A percentile compares a stretch with the other conserved stretches of the same genome.
Conservation (phyloP, 208 protist genomes). For the Leishmania lainsoni region DNA sequence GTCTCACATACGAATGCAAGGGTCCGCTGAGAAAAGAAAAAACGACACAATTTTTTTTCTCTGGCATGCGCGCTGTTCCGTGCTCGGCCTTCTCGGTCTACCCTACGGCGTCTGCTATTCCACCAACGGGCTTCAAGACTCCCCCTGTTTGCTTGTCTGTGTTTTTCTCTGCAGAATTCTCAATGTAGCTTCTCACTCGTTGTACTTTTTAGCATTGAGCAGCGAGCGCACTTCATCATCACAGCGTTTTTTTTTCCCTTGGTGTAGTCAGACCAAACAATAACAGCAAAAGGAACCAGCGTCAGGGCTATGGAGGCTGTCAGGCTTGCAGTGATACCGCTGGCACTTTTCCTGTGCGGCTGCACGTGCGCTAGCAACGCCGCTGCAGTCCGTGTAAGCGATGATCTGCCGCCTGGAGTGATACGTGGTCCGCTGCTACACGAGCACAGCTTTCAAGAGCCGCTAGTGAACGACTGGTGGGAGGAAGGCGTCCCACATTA, state of each 20-base stretch:
- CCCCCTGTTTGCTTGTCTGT: neutral
- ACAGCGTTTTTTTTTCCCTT: neutral
- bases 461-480: constrained; percentile 88
- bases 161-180: neutral
- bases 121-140: neutral
- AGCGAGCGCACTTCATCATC: neutral
- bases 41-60: neutral
- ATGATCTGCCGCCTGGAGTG: constrained; percentile 52
- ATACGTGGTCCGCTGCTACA: constrained; percentile 68
- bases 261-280: neutral
- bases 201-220: neutral
- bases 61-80: neutral
- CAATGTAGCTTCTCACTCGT: neutral
- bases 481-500: constrained; percentile 86
- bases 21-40: neutral
- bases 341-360: constrained; percentile 10
- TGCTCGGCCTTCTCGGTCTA: neutral
- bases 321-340: neutral
- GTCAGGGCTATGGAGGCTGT: neutral
- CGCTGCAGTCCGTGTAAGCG: neutral
- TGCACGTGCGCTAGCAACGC: neutral
- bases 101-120: neutral
- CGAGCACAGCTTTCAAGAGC: constrained; percentile 77
- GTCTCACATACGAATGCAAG: neutral
- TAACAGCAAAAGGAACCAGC: neutral